These are phyloP conservation scores for Alternaria arbusti DNA, from an alignment of 2,329 filamentous ascomycete species.

Conservation along the genomic window DNA sequence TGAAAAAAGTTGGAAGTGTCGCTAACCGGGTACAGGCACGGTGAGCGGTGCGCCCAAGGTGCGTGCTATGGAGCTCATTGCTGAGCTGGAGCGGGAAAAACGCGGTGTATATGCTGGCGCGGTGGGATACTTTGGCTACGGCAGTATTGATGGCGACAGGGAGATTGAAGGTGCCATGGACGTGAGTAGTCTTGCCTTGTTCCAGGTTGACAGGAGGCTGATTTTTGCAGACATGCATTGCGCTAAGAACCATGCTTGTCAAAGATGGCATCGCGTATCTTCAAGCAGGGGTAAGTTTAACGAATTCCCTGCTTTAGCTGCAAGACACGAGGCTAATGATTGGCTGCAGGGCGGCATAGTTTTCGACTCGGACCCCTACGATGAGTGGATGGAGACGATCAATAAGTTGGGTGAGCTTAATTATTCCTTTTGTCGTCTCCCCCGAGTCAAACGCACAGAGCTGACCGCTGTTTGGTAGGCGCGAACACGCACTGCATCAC, in stretches of 20 bases:
- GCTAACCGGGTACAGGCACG: conserved; percentile 57
- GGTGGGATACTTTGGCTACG: conserved; percentile 95
- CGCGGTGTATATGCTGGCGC: conserved; percentile 94
- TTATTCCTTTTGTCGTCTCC: conserved; percentile 3
- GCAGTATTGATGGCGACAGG: conserved; percentile 67
- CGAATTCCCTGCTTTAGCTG: conserved; percentile 23
- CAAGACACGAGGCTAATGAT: conserved; percentile 22
- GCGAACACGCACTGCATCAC: conserved; percentile 90
- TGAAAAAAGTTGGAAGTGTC: conserved; percentile 13
- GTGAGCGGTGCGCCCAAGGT: conserved; percentile 97
- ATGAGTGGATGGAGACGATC: conserved; percentile 95
- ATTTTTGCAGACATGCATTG: conserved; percentile 63
- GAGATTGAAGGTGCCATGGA: conserved; percentile 87
- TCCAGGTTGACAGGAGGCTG: conserved; percentile 28
- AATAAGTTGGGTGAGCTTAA: conserved; percentile 77
- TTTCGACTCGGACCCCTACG: conserved; percentile 80
- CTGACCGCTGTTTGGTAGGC: conserved; percentile 37
- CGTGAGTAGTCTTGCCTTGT: conserved; percentile 35
- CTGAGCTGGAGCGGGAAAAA: conserved; percentile 92
- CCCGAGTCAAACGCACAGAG: conserved; percentile 6
- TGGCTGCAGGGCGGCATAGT: conserved; percentile 44
- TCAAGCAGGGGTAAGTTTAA: conserved; percentile 78
- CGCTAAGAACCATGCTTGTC: conserved; percentile 88
- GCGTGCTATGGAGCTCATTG: conserved; percentile 95
- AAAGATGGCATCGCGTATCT: conserved; percentile 92